phyloP scores from a whole-genome alignment of 2,329 filamentous ascomycete genomes.

The Catunica adiposa region DNA sequence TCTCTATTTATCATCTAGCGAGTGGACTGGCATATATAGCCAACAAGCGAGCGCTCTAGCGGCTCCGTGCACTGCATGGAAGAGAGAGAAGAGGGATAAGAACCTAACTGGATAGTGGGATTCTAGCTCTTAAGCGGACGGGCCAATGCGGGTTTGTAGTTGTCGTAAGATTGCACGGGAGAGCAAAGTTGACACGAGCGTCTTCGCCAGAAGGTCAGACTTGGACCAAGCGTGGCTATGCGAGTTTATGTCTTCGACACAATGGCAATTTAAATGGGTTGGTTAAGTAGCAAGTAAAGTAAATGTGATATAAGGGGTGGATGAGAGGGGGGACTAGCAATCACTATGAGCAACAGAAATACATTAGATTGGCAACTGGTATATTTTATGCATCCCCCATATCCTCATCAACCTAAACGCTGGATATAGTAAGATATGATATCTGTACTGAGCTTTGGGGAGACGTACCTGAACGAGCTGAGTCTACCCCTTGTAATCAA shows the following conservation, averaged over 20 bases:
- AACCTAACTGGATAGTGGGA: background rate
- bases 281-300: background rate
- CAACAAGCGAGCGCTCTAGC: background rate
- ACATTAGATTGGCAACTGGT: no score
- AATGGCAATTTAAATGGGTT: background rate
- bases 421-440: background rate
- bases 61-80: background rate
- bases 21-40: no score
- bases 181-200: background rate
- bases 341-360: no score
- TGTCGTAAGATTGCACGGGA: background rate
- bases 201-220: background rate
- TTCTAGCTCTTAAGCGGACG: background rate
- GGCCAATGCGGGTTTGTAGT: background rate
- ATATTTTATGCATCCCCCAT: no score
- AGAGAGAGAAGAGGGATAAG: background rate
- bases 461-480: background rate
- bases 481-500: background rate
- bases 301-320: no score
- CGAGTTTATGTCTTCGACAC: background rate
- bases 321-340: no score
- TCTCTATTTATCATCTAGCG: no score
- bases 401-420: background rate
- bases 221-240: background rate
- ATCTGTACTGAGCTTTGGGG: background rate